Percentiles rank a stretch among this genome's conserved stretches.
Conservation (phyloP, 2,329 filamentous ascomycete genomes). For the Apiospora aurea region DNA sequence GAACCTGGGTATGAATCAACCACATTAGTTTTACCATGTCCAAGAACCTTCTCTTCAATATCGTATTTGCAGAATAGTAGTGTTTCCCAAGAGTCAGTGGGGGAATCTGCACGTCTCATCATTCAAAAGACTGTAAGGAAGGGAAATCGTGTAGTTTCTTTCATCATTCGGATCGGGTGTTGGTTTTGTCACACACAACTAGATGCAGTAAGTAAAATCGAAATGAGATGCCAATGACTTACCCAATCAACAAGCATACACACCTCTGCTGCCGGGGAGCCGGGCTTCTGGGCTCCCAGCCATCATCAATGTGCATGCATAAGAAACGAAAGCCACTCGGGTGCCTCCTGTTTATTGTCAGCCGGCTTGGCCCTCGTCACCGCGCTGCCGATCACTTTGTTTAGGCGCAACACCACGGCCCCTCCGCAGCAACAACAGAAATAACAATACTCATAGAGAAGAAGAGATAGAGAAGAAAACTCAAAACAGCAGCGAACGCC, state of each 20-base stretch:
- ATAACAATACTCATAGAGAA: background rate
- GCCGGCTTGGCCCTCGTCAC: conserved; percentile 2
- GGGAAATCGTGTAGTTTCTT: conserved; percentile 1
- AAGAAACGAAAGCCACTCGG: background rate
- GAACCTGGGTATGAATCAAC: background rate
- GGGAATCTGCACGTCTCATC: conserved; percentile 24
- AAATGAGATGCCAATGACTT: background rate
- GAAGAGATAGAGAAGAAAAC: background rate
- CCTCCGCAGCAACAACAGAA: background rate
- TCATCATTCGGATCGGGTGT: conserved; percentile 3
- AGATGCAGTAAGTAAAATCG: background rate
- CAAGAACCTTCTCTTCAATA: background rate
- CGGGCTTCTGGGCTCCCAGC: background rate
- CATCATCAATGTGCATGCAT: background rate
- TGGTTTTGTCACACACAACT: background rate
- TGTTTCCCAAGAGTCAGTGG: conserved; percentile 5
- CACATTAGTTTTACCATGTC: background rate
- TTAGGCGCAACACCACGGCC: background rate
- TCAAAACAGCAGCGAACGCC: background rate
- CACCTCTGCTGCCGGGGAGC: background rate
- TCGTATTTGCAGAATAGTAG: background rate
- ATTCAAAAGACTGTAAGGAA: conserved; percentile 22
- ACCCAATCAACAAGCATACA: background rate
- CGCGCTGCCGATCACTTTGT: background rate
- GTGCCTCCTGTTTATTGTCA: background rate